phyloP scores from a whole-genome alignment of 345 rosid genomes.

The Adansonia digitata region DNA sequence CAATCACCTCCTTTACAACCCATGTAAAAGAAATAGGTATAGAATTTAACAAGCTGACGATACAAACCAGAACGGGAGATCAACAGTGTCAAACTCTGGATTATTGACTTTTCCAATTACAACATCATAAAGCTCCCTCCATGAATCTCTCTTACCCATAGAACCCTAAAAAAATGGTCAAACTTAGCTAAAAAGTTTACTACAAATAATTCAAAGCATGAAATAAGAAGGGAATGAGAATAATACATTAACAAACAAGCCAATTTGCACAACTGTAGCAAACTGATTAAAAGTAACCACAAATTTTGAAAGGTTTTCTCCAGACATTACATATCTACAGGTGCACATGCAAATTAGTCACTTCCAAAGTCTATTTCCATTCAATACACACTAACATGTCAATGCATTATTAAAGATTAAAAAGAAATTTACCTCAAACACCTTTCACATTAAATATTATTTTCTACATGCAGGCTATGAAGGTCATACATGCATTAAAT shows the following conservation, averaged over 20 bases:
- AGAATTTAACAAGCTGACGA: not conserved
- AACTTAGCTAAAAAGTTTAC: conserved; percentile 10
- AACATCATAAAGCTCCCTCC: conserved; percentile 95
- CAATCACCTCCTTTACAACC: conserved; percentile 19
- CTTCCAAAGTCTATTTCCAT: not conserved
- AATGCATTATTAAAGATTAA: not conserved
- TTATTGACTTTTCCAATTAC: conserved; percentile 94
- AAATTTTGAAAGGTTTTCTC: not conserved
- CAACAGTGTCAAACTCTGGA: conserved; percentile 54
- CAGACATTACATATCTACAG: not conserved
- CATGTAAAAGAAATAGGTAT: not conserved
- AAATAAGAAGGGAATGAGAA: not conserved
- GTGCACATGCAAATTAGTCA: not conserved
- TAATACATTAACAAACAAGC: no score
- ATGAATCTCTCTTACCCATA: conserved; percentile 61
- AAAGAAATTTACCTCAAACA: not conserved
- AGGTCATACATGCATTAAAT: no score
- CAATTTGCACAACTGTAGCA: not conserved
- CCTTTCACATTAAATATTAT: not conserved
- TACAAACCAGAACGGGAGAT: conserved; percentile 6
- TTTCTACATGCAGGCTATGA: not conserved
- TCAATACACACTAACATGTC: not conserved
- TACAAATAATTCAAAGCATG: not conserved
- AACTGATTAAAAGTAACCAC: not conserved
- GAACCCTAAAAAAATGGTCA: conserved; percentile 52